phyloP scores from a whole-genome alignment of 2,329 filamentous ascomycete genomes.

The Aurifilum marmelostoma region DNA sequence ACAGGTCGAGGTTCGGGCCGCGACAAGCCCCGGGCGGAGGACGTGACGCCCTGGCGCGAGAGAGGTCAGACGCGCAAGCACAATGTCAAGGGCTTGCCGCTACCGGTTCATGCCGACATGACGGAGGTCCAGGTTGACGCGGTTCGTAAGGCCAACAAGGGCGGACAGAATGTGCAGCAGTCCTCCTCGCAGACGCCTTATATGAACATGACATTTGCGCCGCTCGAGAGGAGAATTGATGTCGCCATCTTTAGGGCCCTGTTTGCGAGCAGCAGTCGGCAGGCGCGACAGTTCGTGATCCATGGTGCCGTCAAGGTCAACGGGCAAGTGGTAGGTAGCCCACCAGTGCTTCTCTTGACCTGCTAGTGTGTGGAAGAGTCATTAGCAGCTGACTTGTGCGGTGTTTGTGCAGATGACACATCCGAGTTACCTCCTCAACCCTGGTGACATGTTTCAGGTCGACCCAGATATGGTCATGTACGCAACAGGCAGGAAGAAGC shows the following conservation, averaged over 20 bases:
- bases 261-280: slow-evolving; percentile 90
- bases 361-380: neutral
- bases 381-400: slow-evolving; percentile 12
- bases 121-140: neutral
- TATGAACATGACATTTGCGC: slow-evolving; percentile 95
- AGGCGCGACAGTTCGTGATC: slow-evolving; percentile 91
- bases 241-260: slow-evolving; percentile 92
- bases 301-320: slow-evolving; percentile 96
- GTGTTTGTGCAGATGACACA: slow-evolving; percentile 72
- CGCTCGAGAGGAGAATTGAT: slow-evolving; percentile 86
- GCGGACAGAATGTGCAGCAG: slow-evolving; percentile 36
- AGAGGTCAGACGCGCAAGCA: slow-evolving; percentile 33
- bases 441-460: slow-evolving; percentile 97
- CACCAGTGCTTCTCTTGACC: neutral
- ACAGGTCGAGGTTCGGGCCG: slow-evolving; percentile 80
- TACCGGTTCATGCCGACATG: slow-evolving; percentile 15
- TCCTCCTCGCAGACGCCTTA: slow-evolving; percentile 69
- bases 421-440: slow-evolving; percentile 92
- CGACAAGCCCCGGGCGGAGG: slow-evolving; percentile 36
- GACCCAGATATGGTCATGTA: slow-evolving; percentile 85
- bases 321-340: slow-evolving; percentile 76
- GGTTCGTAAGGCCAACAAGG: neutral
- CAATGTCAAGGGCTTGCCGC: slow-evolving; percentile 20
- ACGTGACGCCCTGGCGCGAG: slow-evolving; percentile 26
- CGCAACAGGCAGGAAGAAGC: slow-evolving; percentile 78